Conservation (phyloP, 2,329 filamentous ascomycete genomes). For the Penicillium hordei region DNA sequence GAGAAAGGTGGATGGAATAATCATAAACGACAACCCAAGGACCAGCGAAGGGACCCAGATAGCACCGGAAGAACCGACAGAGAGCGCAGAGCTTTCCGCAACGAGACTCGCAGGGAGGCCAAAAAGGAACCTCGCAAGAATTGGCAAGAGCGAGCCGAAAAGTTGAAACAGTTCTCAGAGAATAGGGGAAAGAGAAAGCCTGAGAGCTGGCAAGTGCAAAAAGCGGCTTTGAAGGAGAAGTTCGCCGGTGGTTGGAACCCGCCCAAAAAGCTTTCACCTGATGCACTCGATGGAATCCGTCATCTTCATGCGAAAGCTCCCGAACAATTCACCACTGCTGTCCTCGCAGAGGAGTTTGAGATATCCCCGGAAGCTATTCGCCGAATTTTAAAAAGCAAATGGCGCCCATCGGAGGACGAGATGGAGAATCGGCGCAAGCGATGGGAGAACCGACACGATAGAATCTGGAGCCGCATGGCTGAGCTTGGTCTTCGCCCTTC, state of each 20-base stretch:
- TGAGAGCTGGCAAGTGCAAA: constrained; percentile 72
- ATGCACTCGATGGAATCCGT: constrained; percentile 86
- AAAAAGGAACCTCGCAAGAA: constrained; percentile 3
- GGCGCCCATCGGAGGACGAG: constrained; percentile 43
- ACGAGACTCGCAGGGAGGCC: constrained; percentile 7
- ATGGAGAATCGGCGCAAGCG: constrained; percentile 41
- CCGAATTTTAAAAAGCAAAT: constrained; percentile 69
- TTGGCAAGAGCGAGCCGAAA: constrained; percentile 12
- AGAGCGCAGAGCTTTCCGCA: constrained; percentile 10
- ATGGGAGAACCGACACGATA: constrained; percentile 48
- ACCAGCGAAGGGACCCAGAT: background rate
- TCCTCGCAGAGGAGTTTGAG: constrained; percentile 75
- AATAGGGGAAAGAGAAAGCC: constrained; percentile 35
- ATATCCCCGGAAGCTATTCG: constrained; percentile 85
- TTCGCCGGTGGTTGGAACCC: constrained; percentile 79
- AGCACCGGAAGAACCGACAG: constrained; percentile 3
- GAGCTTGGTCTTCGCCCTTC: constrained; percentile 58
- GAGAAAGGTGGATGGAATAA: constrained; percentile 1
- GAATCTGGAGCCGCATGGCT: constrained; percentile 48
- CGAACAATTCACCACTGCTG: constrained; percentile 69
- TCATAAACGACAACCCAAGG: background rate
- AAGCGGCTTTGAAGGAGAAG: constrained; percentile 71
- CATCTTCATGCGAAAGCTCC: constrained; percentile 77
- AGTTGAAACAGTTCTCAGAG: constrained; percentile 11
- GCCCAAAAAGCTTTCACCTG: constrained; percentile 82